Conservation (phyloP, 345 rosid species). For the Eucalyptus globulus region DNA sequence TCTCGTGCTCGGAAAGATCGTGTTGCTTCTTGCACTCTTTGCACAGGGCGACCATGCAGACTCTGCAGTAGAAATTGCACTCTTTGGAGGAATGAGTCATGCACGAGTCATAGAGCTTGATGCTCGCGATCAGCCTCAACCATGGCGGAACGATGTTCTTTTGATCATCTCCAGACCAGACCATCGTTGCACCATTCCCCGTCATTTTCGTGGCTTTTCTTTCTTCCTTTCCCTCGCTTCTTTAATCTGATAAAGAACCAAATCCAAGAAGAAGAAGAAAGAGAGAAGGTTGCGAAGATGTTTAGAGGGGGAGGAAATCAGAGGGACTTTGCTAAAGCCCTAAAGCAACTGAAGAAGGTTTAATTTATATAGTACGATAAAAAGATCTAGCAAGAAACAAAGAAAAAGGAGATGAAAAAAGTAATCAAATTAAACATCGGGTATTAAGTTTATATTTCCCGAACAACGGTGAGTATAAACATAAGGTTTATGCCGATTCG, state of each 20-base stretch:
- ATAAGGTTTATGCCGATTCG: background rate
- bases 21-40: background rate
- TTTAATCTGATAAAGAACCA: background rate
- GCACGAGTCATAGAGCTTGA: background rate
- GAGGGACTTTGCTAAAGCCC: background rate
- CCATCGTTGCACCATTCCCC: background rate
- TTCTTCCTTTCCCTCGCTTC: background rate
- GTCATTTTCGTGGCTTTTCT: background rate
- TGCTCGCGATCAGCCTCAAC: background rate
- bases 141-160: background rate
- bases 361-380: background rate
- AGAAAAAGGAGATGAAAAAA: background rate
- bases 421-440: background rate
- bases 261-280: background rate
- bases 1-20: background rate
- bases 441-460: background rate
- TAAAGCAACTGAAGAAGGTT: background rate
- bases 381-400: background rate
- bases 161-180: background rate
- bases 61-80: background rate
- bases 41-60: background rate
- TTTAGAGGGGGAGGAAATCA: background rate
- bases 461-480: background rate
- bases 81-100: background rate
- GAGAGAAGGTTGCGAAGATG: background rate